These are phyloP conservation scores for Perilla frutescens DNA, from an alignment of 257 asterid species.

Conservation along the genomic window DNA sequence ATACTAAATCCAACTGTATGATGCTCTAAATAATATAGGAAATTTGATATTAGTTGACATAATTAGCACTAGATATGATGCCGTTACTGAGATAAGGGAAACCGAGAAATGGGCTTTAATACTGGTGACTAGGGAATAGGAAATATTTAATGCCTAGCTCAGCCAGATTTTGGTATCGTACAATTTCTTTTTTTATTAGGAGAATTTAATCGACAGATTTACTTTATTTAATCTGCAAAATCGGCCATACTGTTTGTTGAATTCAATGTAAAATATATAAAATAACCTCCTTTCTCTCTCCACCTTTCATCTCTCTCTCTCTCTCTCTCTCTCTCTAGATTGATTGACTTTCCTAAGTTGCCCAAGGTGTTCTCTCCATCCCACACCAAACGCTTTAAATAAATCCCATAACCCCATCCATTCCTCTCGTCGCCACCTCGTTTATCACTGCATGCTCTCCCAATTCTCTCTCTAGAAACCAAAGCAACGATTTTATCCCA, in stretches of 20 bases:
- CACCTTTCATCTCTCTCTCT: conserved; percentile 14
- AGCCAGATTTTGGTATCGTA: conserved; percentile 31
- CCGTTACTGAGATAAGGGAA: conserved; percentile 29
- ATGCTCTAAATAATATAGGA: too few species aligned
- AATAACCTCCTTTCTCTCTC: conserved; percentile 38
- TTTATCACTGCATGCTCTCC: conserved; percentile 39
- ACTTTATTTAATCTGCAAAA: conserved; percentile 36
- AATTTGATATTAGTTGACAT: too few species aligned
- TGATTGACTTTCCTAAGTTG: conserved; percentile 47
- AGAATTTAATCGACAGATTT: conserved; percentile 30
- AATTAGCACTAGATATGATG: neutral
- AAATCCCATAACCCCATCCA: conserved; percentile 44
- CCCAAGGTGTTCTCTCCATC: conserved; percentile 34
- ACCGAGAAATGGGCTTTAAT: conserved; percentile 38
- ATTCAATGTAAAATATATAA: conserved; percentile 32
- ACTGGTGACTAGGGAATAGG: conserved; percentile 31
- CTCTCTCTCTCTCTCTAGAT: conserved; percentile 37
- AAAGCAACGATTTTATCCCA: neutral
- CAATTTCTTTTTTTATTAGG: neutral
- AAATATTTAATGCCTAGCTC: conserved; percentile 29
- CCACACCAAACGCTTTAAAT: conserved; percentile 55
- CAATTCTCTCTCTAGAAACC: conserved; percentile 33
- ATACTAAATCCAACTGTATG: too few species aligned
- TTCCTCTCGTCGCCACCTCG: conserved; percentile 42
- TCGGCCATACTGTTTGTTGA: conserved; percentile 34